phyloP scores from a whole-genome alignment of 805 yeast species.

The Candida glaebosa region DNA sequence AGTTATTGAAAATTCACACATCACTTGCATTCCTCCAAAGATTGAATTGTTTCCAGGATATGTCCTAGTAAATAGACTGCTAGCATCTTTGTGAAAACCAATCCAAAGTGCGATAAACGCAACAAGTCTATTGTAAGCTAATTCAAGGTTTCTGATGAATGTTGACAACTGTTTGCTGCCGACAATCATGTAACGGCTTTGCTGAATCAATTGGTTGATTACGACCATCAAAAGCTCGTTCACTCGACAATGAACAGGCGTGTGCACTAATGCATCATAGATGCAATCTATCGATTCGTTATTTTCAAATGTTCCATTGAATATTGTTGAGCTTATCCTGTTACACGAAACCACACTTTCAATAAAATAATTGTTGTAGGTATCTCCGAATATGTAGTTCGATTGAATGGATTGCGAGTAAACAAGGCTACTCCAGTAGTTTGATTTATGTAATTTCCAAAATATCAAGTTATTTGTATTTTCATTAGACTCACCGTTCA shows the following conservation, averaged over 20 bases:
- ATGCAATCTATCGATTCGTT: conserved; percentile 10
- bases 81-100: conserved; percentile 10
- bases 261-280: background rate
- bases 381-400: conserved; percentile 1
- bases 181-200: conserved; percentile 3
- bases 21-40: conserved; percentile 18
- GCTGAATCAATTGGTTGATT: conserved; percentile 13
- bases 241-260: conserved; percentile 18
- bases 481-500: conserved; percentile 12
- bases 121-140: background rate
- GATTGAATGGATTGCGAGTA: conserved; percentile 11
- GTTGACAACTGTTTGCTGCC: background rate
- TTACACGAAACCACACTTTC: conserved; percentile 18
- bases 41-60: conserved; percentile 25
- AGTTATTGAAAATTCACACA: conserved; percentile 6
- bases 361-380: conserved; percentile 21
- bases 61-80: conserved; percentile 22
- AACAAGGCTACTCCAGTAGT: conserved; percentile 25
- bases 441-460: conserved; percentile 24
- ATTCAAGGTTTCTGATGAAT: background rate
- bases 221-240: conserved; percentile 18
- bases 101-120: conserved; percentile 16
- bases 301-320: background rate
- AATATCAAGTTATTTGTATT: conserved; percentile 13
- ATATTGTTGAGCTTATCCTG: conserved; percentile 9